Evolutionary conservation across 345 rosid genomes (phyloP), one percentile per base, ranked within the genome.

Genomic region (Ceriops zippeliana): DNA sequence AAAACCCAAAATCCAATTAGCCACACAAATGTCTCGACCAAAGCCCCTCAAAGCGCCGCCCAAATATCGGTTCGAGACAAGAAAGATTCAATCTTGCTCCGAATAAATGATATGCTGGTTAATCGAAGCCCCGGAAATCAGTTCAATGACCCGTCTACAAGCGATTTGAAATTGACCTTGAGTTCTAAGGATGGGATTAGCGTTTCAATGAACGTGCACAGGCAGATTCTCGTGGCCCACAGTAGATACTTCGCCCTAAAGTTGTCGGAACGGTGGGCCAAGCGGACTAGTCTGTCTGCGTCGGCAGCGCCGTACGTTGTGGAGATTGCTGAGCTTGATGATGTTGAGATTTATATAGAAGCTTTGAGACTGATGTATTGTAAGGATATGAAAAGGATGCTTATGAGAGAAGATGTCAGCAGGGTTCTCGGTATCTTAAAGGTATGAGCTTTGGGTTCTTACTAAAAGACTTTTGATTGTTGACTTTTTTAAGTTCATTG

Each of bases 341-440:
- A 92, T 73, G 92, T 96, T 30, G 99, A 96, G 86, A 91, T 96
- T 15, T 96, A 96, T 61, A 84, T 96, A n/a, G 99, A 96, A 86
- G 89, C 96, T 17, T 67, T 96, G 81, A 86, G 92, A 81, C 73
- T 96, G 64, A 96, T 96, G 98, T 92, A 92, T 57, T 90, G 92
- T n/a, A 85, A 87, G 71, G 98, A 92, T 83, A 80, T 90, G 66
- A 92, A 92, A 83, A 92, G 87, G 88, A 89, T 80, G 86, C 87
- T 92, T 74, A 96, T 92, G 97, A 87, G 81, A 51, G 95, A 92
- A 21, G 99, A 89, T 58, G 97, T 96, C 5, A 53, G 83, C 64
- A 87, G 83, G 79, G 95, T 96, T 82, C 97, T 92, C 73, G 96
- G 92, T 24, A 90, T 96, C 66, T 86, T 96, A 70, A 90, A 96